Conservation (phyloP, 2,329 filamentous ascomycete genomes). For the Venturia oleaginea region DNA sequence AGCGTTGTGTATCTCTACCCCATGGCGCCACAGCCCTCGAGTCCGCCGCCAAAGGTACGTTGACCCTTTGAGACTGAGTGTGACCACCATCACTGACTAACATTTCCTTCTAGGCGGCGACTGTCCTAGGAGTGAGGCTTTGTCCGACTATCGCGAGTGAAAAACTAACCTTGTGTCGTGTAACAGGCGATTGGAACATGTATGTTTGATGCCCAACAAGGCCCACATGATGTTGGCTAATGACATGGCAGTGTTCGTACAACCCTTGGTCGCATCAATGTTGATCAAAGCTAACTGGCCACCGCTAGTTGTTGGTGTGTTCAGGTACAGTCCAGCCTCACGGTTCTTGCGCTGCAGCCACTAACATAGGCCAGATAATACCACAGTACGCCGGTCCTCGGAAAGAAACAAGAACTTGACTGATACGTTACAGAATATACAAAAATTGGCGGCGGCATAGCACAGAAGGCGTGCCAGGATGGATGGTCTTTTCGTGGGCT, state of each 20-base stretch:
- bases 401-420: not conserved
- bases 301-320: constrained; percentile 8
- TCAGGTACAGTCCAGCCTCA: constrained; percentile 1
- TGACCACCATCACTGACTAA: not conserved
- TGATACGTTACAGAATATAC: constrained; percentile 39
- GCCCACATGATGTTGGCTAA: not conserved
- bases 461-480: constrained; percentile 50
- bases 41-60: constrained; percentile 2
- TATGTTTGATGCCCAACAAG: not conserved
- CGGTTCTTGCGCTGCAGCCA: not conserved
- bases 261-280: constrained; percentile 1
- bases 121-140: not conserved
- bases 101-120: not conserved
- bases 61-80: not conserved
- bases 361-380: constrained; percentile 9
- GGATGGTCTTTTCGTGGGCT: constrained; percentile 58
- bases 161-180: not conserved
- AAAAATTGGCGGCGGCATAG: constrained; percentile 52
- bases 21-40: constrained; percentile 6
- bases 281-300: constrained; percentile 5
- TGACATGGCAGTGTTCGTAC: not conserved
- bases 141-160: not conserved
- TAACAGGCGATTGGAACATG: constrained; percentile 9
- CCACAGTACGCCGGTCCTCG: constrained; percentile 7
- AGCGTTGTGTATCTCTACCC: not conserved